Conservation (phyloP, 192 early-diverging fungal species). For the Backusella tuberculispora region DNA sequence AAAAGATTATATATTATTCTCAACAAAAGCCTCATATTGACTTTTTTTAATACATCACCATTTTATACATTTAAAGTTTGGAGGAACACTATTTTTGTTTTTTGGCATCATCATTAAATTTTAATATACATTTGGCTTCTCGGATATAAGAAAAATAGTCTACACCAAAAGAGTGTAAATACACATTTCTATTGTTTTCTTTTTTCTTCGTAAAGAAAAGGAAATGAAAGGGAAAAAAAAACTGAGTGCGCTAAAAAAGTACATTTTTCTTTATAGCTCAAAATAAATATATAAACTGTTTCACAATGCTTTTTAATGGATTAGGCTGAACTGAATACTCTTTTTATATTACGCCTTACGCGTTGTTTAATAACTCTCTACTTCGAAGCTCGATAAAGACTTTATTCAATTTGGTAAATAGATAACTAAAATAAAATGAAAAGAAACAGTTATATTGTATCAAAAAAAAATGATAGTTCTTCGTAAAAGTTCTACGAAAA, state of each 20-base stretch:
- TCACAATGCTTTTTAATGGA: not conserved
- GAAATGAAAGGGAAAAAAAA: not conserved
- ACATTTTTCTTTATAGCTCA: not conserved
- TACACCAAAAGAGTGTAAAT: too few relatives aligned
- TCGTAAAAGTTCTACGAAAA: not conserved
- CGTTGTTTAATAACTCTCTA: too few relatives aligned
- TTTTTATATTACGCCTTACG: not conserved
- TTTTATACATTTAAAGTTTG: too few relatives aligned
- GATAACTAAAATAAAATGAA: not conserved
- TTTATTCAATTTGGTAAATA: not conserved
- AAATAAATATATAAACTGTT: not conserved
- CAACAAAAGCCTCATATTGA: too few relatives aligned
- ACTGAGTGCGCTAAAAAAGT: not conserved
- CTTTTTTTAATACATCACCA: too few relatives aligned
- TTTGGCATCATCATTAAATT: too few relatives aligned
- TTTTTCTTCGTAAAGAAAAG: not conserved
- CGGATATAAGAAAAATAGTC: too few relatives aligned
- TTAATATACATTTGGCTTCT: too few relatives aligned
- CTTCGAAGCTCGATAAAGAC: not conserved
- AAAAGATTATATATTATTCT: too few relatives aligned
- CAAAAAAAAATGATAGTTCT: not conserved
- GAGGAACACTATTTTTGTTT: too few relatives aligned
- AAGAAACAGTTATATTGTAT: not conserved
- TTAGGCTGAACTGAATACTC: not conserved
- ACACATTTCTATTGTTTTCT: not conserved